A percentile compares a stretch with the other conserved stretches of the same genome.
Conservation (phyloP, 768 basidiomycete genomes). For the Rubroboletus pulcherrimus region DNA sequence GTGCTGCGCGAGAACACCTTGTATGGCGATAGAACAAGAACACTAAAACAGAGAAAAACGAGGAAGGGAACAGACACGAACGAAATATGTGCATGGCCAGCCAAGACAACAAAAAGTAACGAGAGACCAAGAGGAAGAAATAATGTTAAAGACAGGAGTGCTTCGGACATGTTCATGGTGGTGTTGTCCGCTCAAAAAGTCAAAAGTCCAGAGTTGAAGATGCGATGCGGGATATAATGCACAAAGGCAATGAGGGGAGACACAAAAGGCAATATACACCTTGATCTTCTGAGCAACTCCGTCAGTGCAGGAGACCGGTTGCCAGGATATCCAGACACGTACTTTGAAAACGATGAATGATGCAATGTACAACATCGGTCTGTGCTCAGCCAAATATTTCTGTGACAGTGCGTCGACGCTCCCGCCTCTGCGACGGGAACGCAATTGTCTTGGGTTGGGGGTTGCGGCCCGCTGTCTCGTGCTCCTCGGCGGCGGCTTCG, state of each 20-base stretch:
- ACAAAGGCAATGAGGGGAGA: slow-evolving; percentile 10
- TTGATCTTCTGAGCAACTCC: slow-evolving; percentile 4
- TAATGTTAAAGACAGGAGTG: slow-evolving; percentile 31
- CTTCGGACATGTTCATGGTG: slow-evolving; percentile 11
- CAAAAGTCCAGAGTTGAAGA: slow-evolving; percentile 12
- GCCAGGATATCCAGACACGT: background rate
- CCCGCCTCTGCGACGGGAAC: slow-evolving; percentile 32
- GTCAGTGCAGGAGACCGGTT: background rate
- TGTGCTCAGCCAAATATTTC: slow-evolving; percentile 39
- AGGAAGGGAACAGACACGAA: slow-evolving; percentile 9
- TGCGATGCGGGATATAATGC: slow-evolving; percentile 27
- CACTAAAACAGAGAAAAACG: background rate
- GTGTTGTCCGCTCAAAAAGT: slow-evolving; percentile 15
- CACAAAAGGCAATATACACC: slow-evolving; percentile 20
- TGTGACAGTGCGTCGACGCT: slow-evolving; percentile 49
- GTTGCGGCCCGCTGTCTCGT: slow-evolving; percentile 25
- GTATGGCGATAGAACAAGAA: slow-evolving; percentile 18
- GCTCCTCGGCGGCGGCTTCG: slow-evolving; percentile 31
- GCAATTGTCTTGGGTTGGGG: slow-evolving; percentile 38
- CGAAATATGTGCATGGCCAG: slow-evolving; percentile 25
- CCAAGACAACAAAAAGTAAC: slow-evolving; percentile 22
- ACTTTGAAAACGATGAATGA: slow-evolving; percentile 17
- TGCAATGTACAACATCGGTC: slow-evolving; percentile 11
- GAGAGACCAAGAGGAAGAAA: slow-evolving; percentile 21
- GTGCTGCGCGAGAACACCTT: slow-evolving; percentile 11